Conservation (phyloP, 352 stramenopile species). For the Albugo laibachii region DNA sequence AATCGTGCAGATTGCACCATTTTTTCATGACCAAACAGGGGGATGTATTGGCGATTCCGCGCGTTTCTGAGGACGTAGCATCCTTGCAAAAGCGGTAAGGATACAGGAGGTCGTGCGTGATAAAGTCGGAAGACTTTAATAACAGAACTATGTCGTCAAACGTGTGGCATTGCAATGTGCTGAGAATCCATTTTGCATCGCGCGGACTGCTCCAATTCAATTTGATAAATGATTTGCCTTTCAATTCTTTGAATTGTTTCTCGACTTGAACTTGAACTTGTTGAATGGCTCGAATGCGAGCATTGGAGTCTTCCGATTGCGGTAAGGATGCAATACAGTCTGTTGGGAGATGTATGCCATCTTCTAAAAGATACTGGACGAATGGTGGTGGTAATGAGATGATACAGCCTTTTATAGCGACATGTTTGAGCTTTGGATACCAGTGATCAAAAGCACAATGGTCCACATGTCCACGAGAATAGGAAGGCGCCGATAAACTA, state of each 20-base stretch:
- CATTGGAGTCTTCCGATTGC: conserved; percentile 4
- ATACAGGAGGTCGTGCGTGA: conserved; percentile 80
- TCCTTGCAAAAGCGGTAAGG: conserved; percentile 48
- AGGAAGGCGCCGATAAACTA: conserved; percentile 4
- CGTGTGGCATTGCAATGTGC: conserved; percentile 45
- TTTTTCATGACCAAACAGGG: conserved; percentile 84
- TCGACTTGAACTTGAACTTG: conserved; percentile 37
- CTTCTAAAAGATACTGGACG: conserved; percentile 36
- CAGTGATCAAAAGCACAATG: conserved; percentile 57
- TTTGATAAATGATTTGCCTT: conserved; percentile 74
- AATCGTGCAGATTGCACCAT: conserved; percentile 89
- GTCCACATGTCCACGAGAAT: conserved; percentile 52
- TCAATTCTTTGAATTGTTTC: conserved; percentile 29
- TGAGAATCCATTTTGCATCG: conserved; percentile 86
- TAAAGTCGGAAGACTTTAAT: conserved; percentile 73
- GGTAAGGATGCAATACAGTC: not conserved
- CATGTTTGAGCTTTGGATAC: conserved; percentile 34
- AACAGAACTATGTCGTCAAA: conserved; percentile 74
- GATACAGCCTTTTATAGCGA: conserved; percentile 41
- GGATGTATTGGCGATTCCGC: not conserved
- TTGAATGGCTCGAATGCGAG: conserved; percentile 21
- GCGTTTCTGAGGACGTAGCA: conserved; percentile 1
- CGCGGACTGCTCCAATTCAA: conserved; percentile 88
- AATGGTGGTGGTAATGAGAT: conserved; percentile 29
- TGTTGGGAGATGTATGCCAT: conserved; percentile 31